These are phyloP conservation scores for Aegilops speltoides DNA, from an alignment of 176 grass and related monocot species.

Conservation along the genomic window DNA sequence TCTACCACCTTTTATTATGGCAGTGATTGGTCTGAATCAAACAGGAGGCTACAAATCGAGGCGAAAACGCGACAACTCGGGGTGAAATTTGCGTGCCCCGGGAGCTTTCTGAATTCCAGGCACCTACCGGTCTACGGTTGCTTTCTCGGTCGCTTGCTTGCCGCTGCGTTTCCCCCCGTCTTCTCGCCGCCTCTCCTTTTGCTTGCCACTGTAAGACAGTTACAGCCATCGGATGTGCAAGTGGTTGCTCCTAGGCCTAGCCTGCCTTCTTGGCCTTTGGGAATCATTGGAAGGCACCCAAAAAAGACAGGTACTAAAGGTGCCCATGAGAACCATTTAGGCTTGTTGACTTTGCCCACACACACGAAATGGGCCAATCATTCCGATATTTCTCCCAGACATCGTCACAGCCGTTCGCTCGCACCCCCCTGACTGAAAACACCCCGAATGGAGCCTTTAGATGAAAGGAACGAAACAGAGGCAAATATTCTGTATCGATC, in stretches of 20 bases:
- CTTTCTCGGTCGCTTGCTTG: constrained; percentile 19
- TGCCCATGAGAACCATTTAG: neutral
- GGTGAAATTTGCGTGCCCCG: neutral
- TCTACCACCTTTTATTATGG: neutral
- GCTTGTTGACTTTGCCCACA: constrained; percentile 22
- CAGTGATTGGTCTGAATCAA: constrained; percentile 23
- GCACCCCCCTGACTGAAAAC: neutral
- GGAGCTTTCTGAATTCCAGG: constrained; percentile 13
- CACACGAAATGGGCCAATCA: neutral
- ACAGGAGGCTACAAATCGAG: constrained; percentile 8
- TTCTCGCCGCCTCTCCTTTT: constrained; percentile 25
- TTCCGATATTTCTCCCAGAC: constrained; percentile 5
- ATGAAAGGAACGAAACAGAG: constrained; percentile 16
- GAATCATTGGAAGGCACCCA: constrained; percentile 34
- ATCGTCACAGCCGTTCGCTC: constrained; percentile 10
- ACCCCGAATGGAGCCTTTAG: constrained; percentile 17
- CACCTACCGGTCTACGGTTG: neutral
- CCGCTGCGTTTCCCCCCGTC: constrained; percentile 9
- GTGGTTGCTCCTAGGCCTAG: constrained; percentile 27
- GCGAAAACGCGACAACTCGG: constrained; percentile 32
- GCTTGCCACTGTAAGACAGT: constrained; percentile 11
- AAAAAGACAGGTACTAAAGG: constrained; percentile 21
- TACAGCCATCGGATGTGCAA: constrained; percentile 28
- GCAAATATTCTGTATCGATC: constrained; percentile 29
- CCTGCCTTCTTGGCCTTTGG: constrained; percentile 38